A percentile compares a stretch with the other conserved stretches of the same genome.
Conservation (phyloP, 2,329 filamentous ascomycete genomes). For the Trichoderma arundinaceum region DNA sequence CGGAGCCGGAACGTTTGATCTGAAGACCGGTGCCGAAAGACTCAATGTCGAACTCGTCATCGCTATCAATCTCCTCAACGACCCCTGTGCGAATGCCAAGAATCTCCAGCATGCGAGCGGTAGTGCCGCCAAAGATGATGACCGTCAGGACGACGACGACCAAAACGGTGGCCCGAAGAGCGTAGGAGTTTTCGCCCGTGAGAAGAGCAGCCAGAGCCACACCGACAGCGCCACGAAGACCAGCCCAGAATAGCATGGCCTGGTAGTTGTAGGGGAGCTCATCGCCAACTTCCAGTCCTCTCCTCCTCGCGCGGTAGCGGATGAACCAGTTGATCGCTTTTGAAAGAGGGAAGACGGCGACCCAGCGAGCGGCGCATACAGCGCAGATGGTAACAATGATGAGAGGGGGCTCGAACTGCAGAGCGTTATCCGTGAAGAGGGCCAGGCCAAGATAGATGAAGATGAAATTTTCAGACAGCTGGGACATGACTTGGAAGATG, state of each 20-base stretch:
- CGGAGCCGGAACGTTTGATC: slow-evolving; percentile 77
- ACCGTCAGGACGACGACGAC: slow-evolving; percentile 97
- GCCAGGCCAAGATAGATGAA: slow-evolving; percentile 98
- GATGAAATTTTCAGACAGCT: slow-evolving; percentile 98
- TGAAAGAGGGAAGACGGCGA: slow-evolving; percentile 92
- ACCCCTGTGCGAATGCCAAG: slow-evolving; percentile 95
- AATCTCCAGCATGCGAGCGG: slow-evolving; percentile 96
- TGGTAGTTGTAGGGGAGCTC: slow-evolving; percentile 95
- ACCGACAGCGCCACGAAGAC: slow-evolving; percentile 90
- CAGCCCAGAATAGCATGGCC: slow-evolving; percentile 99
- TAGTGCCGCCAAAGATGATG: slow-evolving; percentile 98
- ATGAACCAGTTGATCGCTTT: slow-evolving; percentile 91
- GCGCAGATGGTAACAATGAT: slow-evolving; percentile 91
- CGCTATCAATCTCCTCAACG: slow-evolving; percentile 94
- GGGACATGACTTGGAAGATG: slow-evolving; percentile 91
- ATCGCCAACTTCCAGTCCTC: slow-evolving; percentile 76
- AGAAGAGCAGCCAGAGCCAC: slow-evolving; percentile 92
- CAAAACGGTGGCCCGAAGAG: slow-evolving; percentile 90
- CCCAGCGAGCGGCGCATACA: slow-evolving; percentile 90
- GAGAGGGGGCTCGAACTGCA: slow-evolving; percentile 92
- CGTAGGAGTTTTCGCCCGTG: slow-evolving; percentile 78
- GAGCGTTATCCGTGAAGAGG: slow-evolving; percentile 85
- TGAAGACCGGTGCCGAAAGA: slow-evolving; percentile 73
- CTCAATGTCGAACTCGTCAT: slow-evolving; percentile 98
- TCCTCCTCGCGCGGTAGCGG: slow-evolving; percentile 78